These are phyloP conservation scores for Candida tammaniensis DNA, from an alignment of 805 yeast genomes.

Conservation along the genomic window DNA sequence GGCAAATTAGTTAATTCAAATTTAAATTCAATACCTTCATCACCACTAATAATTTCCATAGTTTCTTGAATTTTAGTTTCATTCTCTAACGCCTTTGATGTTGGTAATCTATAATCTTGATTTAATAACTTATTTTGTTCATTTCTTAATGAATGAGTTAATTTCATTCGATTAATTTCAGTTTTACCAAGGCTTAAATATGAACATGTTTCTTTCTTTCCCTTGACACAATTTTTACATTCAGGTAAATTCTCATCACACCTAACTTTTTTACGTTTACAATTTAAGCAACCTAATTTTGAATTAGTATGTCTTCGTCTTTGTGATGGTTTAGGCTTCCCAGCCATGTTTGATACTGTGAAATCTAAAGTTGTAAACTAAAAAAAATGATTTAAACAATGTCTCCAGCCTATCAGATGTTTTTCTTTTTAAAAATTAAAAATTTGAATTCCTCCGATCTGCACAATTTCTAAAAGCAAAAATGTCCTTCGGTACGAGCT, in stretches of 20 bases:
- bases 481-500: no score
- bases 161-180: conserved; percentile 21
- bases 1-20: conserved; percentile 23
- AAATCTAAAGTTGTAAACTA: no score
- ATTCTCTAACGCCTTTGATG: conserved; percentile 16
- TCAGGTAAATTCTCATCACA: conserved; percentile 29
- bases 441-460: no score
- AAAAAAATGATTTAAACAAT: no score
- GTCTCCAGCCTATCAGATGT: background rate
- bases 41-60: background rate
- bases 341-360: background rate
- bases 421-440: background rate
- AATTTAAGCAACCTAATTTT: conserved; percentile 28
- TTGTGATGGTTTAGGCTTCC: conserved; percentile 3
- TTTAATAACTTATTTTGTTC: conserved; percentile 25
- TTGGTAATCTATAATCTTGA: conserved; percentile 25
- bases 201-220: conserved; percentile 25
- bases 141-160: conserved; percentile 26
- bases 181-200: conserved; percentile 17
- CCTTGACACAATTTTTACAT: conserved; percentile 25
- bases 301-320: conserved; percentile 29
- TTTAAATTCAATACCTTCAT: conserved; percentile 18
- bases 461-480: no score
- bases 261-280: conserved; percentile 29
- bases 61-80: background rate